phyloP scores from a whole-genome alignment of 208 protist genomes.

The Angomonas deanei region DNA sequence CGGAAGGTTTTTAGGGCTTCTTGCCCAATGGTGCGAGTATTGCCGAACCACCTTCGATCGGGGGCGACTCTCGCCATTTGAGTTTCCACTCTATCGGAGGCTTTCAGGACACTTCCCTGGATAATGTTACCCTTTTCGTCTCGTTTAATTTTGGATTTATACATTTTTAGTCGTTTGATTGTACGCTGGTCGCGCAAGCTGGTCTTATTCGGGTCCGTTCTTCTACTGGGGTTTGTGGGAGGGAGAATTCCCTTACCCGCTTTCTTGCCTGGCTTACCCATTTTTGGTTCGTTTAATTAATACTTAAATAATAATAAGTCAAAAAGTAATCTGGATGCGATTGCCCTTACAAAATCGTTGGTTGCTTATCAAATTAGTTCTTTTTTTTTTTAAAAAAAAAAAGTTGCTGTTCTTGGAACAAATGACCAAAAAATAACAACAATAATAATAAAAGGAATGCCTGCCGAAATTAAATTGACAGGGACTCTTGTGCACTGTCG shows the following conservation, averaged over 20 bases:
- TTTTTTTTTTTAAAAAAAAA: slow-evolving; percentile 4
- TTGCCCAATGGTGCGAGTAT: slow-evolving; percentile 95
- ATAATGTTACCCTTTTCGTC: slow-evolving; percentile 91
- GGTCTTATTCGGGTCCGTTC: slow-evolving; percentile 73
- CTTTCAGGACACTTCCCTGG: slow-evolving; percentile 84
- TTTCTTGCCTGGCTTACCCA: slow-evolving; percentile 89
- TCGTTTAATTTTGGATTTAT: slow-evolving; percentile 82
- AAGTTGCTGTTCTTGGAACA: not conserved
- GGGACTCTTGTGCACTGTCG: too few relatives aligned
- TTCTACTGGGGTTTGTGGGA: slow-evolving; percentile 79
- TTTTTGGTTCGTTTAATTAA: slow-evolving; percentile 22
- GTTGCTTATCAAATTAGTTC: not conserved
- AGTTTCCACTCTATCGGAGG: slow-evolving; percentile 76
- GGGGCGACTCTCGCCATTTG: slow-evolving; percentile 93
- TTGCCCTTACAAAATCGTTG: too few relatives aligned
- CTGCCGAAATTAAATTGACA: too few relatives aligned
- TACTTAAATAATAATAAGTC: slow-evolving; percentile 15
- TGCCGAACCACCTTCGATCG: slow-evolving; percentile 97
- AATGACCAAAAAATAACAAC: not conserved
- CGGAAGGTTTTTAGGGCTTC: slow-evolving; percentile 95
- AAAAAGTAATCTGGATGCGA: too few relatives aligned
- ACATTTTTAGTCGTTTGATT: slow-evolving; percentile 89
- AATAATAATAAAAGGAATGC: too few relatives aligned
- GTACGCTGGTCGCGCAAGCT: slow-evolving; percentile 80
- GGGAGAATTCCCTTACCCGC: slow-evolving; percentile 81